Evolutionary conservation across 805 yeast genomes (phyloP), one percentile per base, ranked within the genome.

Genomic region (Cyberlindnera lachancei): DNA sequence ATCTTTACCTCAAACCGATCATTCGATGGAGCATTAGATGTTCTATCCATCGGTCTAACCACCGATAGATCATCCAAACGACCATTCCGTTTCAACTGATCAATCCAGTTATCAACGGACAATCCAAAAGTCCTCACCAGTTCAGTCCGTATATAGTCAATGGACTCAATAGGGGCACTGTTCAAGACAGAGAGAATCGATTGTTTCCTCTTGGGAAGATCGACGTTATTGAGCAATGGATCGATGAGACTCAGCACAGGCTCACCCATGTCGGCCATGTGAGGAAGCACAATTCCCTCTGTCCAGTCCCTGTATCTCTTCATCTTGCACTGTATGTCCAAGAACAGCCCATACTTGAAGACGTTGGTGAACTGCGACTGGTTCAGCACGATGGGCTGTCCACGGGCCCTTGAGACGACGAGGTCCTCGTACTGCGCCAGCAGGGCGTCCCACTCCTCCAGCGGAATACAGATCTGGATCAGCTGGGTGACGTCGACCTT

Each of bases 331-430:
- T 33, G 21, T 13, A 36, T 27, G 14, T 25, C 30, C 9, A 40
- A 27, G 20, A 44, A 41, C 2, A 45, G 15, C 4, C 31, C 48
- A 7, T 34, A 11, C 8, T 30, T 15, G 7, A 35, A 12, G 4
- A 38, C 38, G 33, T 25, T 36, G 16, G 17, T 23, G n/a, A n/a
- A n/a, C n/a, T n/a, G n/a, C n/a, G n/a, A n/a, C n/a, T n/a, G n/a
- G n/a, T n/a, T n/a, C n/a, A n/a, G n/a, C n/a, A n/a, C n/a, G n/a
- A n/a, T n/a, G n/a, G n/a, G n/a, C n/a, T n/a, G n/a, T n/a, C n/a
- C 22, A 19, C 8, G 22, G 3, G 11, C 22, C 22, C 22, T 19
- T 8, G 22, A 24, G n/a, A n/a, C n/a, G n/a, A n/a, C n/a, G n/a
- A n/a, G n/a, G n/a, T n/a, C n/a, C n/a, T n/a, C n/a, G n/a, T n/a